Conservation (phyloP, 352 stramenopile genomes). For the Phytopythium boreale region DNA sequence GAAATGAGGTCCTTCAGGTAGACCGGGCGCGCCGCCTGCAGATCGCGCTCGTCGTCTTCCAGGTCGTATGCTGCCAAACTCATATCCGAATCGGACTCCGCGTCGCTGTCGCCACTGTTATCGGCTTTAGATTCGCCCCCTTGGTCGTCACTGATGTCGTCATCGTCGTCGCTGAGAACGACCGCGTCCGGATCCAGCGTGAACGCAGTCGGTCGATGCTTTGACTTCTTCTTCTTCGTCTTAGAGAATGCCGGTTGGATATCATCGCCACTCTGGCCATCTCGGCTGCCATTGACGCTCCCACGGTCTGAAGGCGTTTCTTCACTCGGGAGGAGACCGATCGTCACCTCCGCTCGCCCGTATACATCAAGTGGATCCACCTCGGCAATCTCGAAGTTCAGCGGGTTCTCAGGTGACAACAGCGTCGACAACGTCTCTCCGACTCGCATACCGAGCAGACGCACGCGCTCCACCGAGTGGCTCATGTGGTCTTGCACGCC, state of each 20-base stretch:
- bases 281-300: background rate
- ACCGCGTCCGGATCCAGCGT: constrained; percentile 55
- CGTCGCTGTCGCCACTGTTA: constrained; percentile 21
- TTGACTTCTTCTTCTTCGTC: constrained; percentile 6
- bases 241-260: background rate
- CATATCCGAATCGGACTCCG: constrained; percentile 59
- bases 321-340: background rate
- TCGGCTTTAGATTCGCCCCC: constrained; percentile 19
- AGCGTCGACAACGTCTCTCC: constrained; percentile 61
- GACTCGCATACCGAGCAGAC: constrained; percentile 63
- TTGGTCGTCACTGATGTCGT: constrained; percentile 17
- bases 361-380: constrained; percentile 40
- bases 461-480: constrained; percentile 55
- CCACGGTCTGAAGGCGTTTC: background rate
- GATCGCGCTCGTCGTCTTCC: constrained; percentile 64
- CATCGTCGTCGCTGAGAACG: constrained; percentile 48
- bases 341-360: constrained; percentile 2
- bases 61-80: constrained; percentile 70
- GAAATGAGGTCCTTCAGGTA: constrained; percentile 73
- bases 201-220: constrained; percentile 11
- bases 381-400: constrained; percentile 55
- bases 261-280: background rate
- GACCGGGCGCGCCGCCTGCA: constrained; percentile 47
- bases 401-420: constrained; percentile 52
- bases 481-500: constrained; percentile 73